phyloP scores from a whole-genome alignment of 1,139 yeast species.

The Yamadazyma trypodendri region DNA sequence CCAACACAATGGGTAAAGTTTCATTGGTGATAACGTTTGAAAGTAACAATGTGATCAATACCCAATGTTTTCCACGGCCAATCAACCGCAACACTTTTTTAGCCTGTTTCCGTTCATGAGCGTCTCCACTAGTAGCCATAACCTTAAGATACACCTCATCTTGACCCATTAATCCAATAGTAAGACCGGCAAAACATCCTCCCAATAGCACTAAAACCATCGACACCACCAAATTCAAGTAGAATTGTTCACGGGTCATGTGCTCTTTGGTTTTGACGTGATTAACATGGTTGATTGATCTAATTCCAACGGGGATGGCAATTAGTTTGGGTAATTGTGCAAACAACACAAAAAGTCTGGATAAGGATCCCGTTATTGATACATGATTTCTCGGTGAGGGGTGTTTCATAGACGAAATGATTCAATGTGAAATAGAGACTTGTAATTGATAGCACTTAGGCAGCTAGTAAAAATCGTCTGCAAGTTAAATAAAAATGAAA shows the following conservation, averaged over 20 bases:
- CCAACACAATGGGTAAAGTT: constrained; percentile 90
- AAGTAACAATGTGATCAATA: constrained; percentile 82
- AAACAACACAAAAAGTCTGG: constrained; percentile 16
- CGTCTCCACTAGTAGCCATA: constrained; percentile 58
- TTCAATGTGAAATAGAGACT: not conserved
- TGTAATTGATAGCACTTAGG: not conserved
- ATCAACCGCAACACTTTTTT: constrained; percentile 68
- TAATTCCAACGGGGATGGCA: constrained; percentile 24
- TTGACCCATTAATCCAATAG: constrained; percentile 95
- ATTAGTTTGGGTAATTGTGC: constrained; percentile 28
- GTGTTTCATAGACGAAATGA: constrained; percentile 4
- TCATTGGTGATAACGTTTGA: constrained; percentile 94
- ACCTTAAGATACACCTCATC: constrained; percentile 88
- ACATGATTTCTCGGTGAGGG: constrained; percentile 9
- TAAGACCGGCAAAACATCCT: constrained; percentile 94
- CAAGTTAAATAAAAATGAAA: too few relatives aligned
- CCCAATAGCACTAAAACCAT: constrained; percentile 76
- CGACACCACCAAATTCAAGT: constrained; percentile 58
- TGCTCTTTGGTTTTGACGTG: constrained; percentile 16
- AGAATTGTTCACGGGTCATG: constrained; percentile 46
- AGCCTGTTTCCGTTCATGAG: constrained; percentile 68
- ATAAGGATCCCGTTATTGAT: constrained; percentile 6
- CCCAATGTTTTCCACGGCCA: constrained; percentile 93
- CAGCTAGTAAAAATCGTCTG: not conserved
- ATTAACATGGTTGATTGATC: constrained; percentile 17